A percentile compares a stretch with the other conserved stretches of the same genome.
Conservation (phyloP, 805 yeast genomes). For the Wickerhamomyces xylosicus region DNA sequence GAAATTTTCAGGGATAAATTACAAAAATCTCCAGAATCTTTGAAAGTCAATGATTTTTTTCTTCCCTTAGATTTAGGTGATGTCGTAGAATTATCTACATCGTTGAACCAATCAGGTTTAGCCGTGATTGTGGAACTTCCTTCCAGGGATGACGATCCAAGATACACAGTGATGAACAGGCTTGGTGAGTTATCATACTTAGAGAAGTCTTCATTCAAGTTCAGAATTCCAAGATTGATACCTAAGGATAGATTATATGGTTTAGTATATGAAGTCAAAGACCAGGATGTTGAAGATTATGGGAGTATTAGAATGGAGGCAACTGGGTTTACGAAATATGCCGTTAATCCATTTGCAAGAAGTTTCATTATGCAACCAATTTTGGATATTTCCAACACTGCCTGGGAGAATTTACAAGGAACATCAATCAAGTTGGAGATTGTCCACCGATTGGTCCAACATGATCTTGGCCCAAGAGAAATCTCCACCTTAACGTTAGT, state of each 20-base stretch:
- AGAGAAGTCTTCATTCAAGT: slow-evolving; percentile 31
- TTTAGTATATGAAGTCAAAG: slow-evolving; percentile 12
- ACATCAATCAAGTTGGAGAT: slow-evolving; percentile 32
- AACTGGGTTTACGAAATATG: slow-evolving; percentile 17
- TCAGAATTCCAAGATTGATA: slow-evolving; percentile 46
- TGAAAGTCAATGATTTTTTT: slow-evolving; percentile 8
- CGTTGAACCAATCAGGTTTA: slow-evolving; percentile 32
- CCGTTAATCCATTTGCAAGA: slow-evolving; percentile 25
- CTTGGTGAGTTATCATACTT: slow-evolving; percentile 48
- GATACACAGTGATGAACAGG: slow-evolving; percentile 45
- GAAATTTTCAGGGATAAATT: background rate
- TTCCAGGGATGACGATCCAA: slow-evolving; percentile 32
- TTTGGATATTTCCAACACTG: slow-evolving; percentile 26
- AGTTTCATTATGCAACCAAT: slow-evolving; percentile 24
- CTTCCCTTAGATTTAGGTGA: slow-evolving; percentile 39
- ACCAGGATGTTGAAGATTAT: slow-evolving; percentile 12
- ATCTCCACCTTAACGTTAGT: slow-evolving; percentile 28
- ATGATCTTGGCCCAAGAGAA: slow-evolving; percentile 26
- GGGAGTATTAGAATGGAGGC: slow-evolving; percentile 23
- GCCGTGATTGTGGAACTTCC: slow-evolving; percentile 51
- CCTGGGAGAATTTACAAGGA: slow-evolving; percentile 30
- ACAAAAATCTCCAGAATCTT: slow-evolving; percentile 1
- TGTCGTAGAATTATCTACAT: slow-evolving; percentile 40
- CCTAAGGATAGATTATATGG: slow-evolving; percentile 27
- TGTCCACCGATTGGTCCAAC: slow-evolving; percentile 34